phyloP scores from a whole-genome alignment of 192 early-diverging fungal species.

The Chytriomyces sp. region DNA sequence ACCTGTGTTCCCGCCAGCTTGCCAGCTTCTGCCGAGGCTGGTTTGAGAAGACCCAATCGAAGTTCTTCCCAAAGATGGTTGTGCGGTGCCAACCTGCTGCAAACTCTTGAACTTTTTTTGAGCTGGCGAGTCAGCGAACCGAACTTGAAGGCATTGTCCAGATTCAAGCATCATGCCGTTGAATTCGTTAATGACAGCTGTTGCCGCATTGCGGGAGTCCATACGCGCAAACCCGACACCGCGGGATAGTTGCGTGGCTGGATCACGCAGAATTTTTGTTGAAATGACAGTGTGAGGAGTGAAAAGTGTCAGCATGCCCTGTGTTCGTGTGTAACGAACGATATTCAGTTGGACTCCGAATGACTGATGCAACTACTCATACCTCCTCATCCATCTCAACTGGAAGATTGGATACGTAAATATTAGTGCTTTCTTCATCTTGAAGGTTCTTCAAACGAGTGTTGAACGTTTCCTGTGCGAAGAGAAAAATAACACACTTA shows the following conservation, averaged over 20 bases:
- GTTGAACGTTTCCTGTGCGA: slow-evolving; percentile 57
- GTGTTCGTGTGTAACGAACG: not conserved
- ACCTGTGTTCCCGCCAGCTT: not conserved
- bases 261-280: slow-evolving; percentile 75
- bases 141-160: slow-evolving; percentile 71
- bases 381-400: slow-evolving; percentile 75
- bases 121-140: slow-evolving; percentile 79
- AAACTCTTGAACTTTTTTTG: slow-evolving; percentile 75
- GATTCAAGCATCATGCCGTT: slow-evolving; percentile 69
- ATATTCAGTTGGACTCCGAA: slow-evolving; percentile 37
- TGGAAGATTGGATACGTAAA: slow-evolving; percentile 86
- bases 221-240: slow-evolving; percentile 84
- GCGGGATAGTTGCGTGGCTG: slow-evolving; percentile 64
- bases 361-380: not conserved
- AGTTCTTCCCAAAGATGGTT: not conserved
- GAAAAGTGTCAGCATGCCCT: slow-evolving; percentile 59
- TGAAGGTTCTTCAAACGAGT: slow-evolving; percentile 51
- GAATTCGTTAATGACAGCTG: slow-evolving; percentile 70
- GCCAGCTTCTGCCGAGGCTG: not conserved
- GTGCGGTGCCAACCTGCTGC: slow-evolving; percentile 21
- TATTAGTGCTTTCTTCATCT: slow-evolving; percentile 60
- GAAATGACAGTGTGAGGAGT: slow-evolving; percentile 70
- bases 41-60: not conserved
- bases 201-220: slow-evolving; percentile 71
- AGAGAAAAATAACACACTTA: not conserved